Evolutionary conservation across 129 eudicot species (phyloP).

Genomic region (Saposhnikovia divaricata): DNA sequence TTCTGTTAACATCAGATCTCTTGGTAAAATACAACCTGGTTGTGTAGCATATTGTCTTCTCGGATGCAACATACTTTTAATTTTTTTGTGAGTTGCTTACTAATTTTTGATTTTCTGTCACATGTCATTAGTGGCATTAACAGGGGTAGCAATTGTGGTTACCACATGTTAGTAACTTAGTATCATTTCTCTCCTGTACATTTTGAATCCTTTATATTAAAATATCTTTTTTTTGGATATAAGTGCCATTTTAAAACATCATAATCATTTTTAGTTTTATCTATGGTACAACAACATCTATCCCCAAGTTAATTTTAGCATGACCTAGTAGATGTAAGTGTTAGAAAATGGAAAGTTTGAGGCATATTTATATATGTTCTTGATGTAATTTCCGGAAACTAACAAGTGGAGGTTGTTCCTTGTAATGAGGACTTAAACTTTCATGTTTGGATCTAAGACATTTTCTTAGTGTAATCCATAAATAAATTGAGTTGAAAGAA

Average conservation of each 20-base stretch:
- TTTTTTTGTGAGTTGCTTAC: slow-evolving; percentile 6
- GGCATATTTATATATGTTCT: too few relatives aligned
- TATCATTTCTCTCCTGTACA: background rate
- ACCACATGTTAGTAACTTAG: slow-evolving; percentile 57
- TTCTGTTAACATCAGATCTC: background rate
- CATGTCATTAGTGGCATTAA: slow-evolving; percentile 97
- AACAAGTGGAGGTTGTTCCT: too few relatives aligned
- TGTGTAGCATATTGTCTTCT: background rate
- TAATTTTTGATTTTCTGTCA: slow-evolving; percentile 7
- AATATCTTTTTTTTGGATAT: background rate
- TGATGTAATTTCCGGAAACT: too few relatives aligned
- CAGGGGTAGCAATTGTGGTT: slow-evolving; percentile 91
- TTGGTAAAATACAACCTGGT: background rate
- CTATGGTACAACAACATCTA: background rate
- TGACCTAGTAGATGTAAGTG: background rate
- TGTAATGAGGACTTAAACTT: too few relatives aligned
- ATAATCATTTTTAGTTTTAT: background rate
- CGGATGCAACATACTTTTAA: background rate
- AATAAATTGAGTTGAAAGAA: too few relatives aligned
- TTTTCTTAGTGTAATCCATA: too few relatives aligned
- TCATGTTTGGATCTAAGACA: too few relatives aligned
- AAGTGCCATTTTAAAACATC: background rate
- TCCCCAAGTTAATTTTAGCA: background rate
- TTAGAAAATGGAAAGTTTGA: too few relatives aligned
- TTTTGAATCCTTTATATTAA: background rate